Conservation (phyloP, 345 rosid species). For the Lepidium didymum region DNA sequence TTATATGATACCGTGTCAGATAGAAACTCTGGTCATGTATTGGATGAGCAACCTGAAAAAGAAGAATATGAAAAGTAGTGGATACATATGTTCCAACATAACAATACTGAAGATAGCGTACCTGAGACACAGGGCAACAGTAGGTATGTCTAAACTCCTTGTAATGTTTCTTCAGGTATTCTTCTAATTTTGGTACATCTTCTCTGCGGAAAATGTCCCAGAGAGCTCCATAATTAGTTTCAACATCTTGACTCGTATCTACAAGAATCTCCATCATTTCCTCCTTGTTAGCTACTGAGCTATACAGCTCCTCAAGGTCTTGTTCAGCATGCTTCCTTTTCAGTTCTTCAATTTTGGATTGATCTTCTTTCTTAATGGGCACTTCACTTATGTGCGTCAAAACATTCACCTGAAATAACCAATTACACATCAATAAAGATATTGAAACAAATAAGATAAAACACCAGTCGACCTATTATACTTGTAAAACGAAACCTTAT, state of each 20-base stretch:
- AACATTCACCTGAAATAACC: conserved; percentile 52
- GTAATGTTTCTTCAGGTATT: conserved; percentile 49
- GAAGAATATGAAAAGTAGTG: conserved; percentile 22
- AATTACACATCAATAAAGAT: too few relatives aligned
- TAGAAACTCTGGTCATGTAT: conserved; percentile 71
- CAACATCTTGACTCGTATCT: neutral
- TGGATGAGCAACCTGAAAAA: conserved; percentile 52
- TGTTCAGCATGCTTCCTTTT: conserved; percentile 40
- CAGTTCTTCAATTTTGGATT: conserved; percentile 25
- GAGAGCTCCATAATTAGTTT: conserved; percentile 47
- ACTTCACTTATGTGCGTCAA: conserved; percentile 54
- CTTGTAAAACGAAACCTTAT: too few relatives aligned
- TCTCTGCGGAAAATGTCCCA: conserved; percentile 72
- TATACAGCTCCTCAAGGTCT: conserved; percentile 46
- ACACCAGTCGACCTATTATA: too few relatives aligned
- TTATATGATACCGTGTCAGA: conserved; percentile 49
- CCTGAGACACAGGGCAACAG: conserved; percentile 50
- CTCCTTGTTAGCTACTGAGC: neutral
- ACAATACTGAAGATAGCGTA: neutral
- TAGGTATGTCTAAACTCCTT: conserved; percentile 58
- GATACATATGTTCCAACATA: neutral
- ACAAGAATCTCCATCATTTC: neutral
- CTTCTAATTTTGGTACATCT: conserved; percentile 58
- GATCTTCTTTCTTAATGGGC: neutral
- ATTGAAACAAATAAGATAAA: too few relatives aligned